A percentile compares a stretch with the other conserved stretches of the same genome.
These are phyloP conservation scores for Astathelohania contejeani DNA, from an alignment of 371 early-diverging fungal species.

Conservation along the genomic window DNA sequence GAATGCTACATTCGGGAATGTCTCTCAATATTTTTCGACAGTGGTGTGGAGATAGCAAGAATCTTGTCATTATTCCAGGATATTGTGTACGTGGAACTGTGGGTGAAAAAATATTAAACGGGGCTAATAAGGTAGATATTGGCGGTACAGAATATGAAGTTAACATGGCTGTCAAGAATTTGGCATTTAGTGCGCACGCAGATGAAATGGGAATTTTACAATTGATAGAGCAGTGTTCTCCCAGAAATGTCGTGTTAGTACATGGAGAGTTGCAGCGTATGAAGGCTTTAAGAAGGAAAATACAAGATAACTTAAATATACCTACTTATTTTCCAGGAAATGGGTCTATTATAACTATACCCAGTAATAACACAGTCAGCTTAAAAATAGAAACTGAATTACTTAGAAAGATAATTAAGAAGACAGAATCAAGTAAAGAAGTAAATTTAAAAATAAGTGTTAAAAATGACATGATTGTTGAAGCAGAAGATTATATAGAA, in stretches of 20 bases:
- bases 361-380: background rate
- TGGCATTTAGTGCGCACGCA: conserved; percentile 93
- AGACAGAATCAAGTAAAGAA: too few species aligned
- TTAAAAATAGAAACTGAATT: background rate
- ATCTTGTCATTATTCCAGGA: conserved; percentile 64
- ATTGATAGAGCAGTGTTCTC: conserved; percentile 71
- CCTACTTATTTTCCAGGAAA: background rate
- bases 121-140: conserved; percentile 61
- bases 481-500: too few species aligned
- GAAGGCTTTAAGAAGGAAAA: conserved; percentile 60
- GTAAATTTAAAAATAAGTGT: too few species aligned
- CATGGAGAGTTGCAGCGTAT: conserved; percentile 85
- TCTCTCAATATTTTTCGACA: conserved; percentile 65
- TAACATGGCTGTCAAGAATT: conserved; percentile 72
- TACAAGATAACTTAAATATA: too few species aligned
- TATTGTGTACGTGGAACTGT: conserved; percentile 82
- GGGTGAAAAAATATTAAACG: conserved; percentile 76
- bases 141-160: conserved; percentile 65
- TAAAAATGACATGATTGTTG: too few species aligned
- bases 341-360: background rate
- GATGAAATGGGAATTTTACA: conserved; percentile 93
- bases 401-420: background rate
- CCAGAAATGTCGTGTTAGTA: conserved; percentile 83
- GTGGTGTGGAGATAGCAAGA: conserved; percentile 68
- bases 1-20: conserved; percentile 60